Evolutionary conservation across 129 eudicot genomes (phyloP).

Genomic region (Saussurea involucrata): DNA sequence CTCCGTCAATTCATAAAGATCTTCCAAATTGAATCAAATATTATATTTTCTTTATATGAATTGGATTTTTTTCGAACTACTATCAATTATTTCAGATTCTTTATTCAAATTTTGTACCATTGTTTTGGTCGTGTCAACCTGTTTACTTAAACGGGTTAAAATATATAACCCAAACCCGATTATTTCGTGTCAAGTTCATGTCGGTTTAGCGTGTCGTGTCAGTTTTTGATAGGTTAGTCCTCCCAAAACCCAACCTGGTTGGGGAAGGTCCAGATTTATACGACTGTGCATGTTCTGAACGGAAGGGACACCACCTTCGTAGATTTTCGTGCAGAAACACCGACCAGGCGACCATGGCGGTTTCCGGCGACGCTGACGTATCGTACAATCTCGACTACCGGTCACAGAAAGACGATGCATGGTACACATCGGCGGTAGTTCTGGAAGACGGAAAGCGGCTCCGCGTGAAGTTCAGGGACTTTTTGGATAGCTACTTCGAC

Average conservation of each 20-base stretch:
- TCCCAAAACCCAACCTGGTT: neutral
- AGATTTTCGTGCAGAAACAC: neutral
- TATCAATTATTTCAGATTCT: too few relatives aligned
- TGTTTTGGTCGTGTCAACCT: too few relatives aligned
- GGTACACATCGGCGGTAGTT: constrained; percentile 46
- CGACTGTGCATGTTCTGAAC: constrained; percentile 22
- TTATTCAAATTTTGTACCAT: too few relatives aligned
- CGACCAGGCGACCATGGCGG: constrained; percentile 8
- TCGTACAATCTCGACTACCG: constrained; percentile 50
- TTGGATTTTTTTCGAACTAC: too few relatives aligned
- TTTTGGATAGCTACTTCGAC: constrained; percentile 10
- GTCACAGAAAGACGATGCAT: constrained; percentile 49
- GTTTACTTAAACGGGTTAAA: too few relatives aligned
- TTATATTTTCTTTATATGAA: too few relatives aligned
- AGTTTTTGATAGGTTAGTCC: neutral
- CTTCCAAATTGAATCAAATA: too few relatives aligned
- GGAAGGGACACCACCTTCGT: neutral
- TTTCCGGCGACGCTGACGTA: neutral
- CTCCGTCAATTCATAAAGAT: too few relatives aligned
- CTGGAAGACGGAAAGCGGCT: constrained; percentile 28
- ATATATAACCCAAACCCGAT: too few relatives aligned
- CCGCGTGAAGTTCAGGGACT: constrained; percentile 38
- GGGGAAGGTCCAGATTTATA: neutral
- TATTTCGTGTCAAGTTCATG: too few relatives aligned
- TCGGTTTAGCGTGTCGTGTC: too few relatives aligned